Base-by-base conservation (phyloP, 257 asterid genomes). In the Nicotiana knightiana region DNA sequence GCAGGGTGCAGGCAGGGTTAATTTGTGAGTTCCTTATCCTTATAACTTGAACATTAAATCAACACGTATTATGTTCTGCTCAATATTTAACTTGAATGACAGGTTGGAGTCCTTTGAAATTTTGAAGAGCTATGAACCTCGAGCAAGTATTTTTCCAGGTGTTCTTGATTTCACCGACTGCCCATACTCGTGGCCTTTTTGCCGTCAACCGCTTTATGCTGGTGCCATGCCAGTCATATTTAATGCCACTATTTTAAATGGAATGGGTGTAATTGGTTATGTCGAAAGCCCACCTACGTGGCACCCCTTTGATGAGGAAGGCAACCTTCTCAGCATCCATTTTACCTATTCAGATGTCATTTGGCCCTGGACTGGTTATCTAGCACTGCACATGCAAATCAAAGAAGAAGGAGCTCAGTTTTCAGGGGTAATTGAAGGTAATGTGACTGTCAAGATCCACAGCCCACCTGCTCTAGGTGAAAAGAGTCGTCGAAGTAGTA, bases 1-100 rank as follows among this genome's bases (percentile, higher is more conserved):
- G 92, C 99, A 96, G 88, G 99, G 99, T 80, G 98, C 99, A 46
- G 99, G 99, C 90, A 92, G 97, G 90, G 99, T 96, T 87, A 93
- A 90, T 89, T 90, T 94, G 99, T 96, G 91, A 96, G 99, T 96
- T 77, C 86, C 82, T 81, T 81, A 70, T 86, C 66, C 81, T 84
- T 81, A 82, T 37, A 68, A 43, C 32, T n/a, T 51, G 78, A 81
- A 81, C 58, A 2, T 46, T n/a, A 16, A 65, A 48, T 66, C 26
- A 51, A 81, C 51, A 10, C n/a, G 12, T 9, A 43, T 81, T 64
- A 53, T 81, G 18, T 76, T 62, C 54, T 32, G 18, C 32, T 67
- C 39, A 59, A 62, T 48, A 58, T 81, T 84, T 67, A 82, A 59
- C 64, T 89, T 82, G 85, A 78, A 85, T 88, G 51, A 64, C 97